Evolutionary conservation across 2,329 filamentous ascomycete species (phyloP), one percentile per base, ranked within the genome.

Genomic region (Lecanosticta acicola): DNA sequence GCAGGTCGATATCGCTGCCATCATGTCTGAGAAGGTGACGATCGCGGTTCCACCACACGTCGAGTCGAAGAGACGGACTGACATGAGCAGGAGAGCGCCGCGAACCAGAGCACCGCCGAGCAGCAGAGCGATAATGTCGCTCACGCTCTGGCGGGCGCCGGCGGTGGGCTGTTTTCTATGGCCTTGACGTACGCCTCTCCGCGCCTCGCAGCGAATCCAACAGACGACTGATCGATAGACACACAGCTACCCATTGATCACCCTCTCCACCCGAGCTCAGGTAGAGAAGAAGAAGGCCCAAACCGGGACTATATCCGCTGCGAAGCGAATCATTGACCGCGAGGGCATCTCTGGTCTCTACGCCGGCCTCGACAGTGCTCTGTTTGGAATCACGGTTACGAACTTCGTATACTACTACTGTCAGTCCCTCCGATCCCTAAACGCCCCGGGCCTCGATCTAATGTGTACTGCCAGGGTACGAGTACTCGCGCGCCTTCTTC

Each of bases 391-490:
- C 74, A 93, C 86, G 68, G 84, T 98, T 59, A 98, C 93, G 60
- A 98, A 98, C 75, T 98, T 98, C 66, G 91, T 98, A 39, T 98
- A 98, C 77, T 98, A 98, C 74, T 98, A 97, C 77, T 98, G 87
- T 76, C 57, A 26, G 64, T 50, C 16, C 18, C 39, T 10, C 19
- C 37, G 7, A n/a, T 24, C 24, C 18, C 36, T 41, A 17, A n/a
- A 16, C n/a, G 24, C 10, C 9, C 3, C 8, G 33, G 16, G 33
- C 8, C 3, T 8, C 14, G n/a, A 17, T 5, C 13, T 21, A 4
- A 11, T 9, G 4, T 17, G 2, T n/a, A 20, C n/a, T 41, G 13
- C 19, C 37, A 77, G 74, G 80, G 91, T 98, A 97, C 71, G 93
- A 98, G 73, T 98, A 88, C 87, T 93, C 89, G 53, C 83, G 90